Evolutionary conservation across 164 flowering plant species (phyloP).

Genomic region (Sextonia rubra): DNA sequence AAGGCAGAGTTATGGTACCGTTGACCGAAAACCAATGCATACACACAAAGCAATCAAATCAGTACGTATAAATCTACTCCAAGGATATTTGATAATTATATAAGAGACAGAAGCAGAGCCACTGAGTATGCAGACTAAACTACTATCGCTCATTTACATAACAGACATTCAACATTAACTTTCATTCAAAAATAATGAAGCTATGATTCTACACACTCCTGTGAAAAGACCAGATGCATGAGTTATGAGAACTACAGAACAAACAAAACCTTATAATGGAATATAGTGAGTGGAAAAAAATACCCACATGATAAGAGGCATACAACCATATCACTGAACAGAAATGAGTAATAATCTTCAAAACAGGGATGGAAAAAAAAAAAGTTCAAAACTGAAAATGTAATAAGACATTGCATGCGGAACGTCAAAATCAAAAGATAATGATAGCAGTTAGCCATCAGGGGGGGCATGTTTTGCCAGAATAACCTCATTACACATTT

Average conservation of each 20-base stretch:
- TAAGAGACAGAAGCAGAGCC: not conserved
- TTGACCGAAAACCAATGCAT: not conserved
- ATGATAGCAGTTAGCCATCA: too few relatives aligned
- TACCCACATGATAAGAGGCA: too few relatives aligned
- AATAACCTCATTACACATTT: too few relatives aligned
- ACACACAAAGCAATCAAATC: not conserved
- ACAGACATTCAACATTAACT: not conserved
- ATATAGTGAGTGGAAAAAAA: not conserved
- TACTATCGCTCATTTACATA: not conserved
- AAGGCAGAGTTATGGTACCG: not conserved
- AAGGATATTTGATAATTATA: not conserved
- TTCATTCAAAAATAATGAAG: not conserved
- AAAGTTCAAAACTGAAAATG: too few relatives aligned
- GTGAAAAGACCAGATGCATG: not conserved
- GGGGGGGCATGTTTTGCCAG: too few relatives aligned
- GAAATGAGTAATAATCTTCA: too few relatives aligned
- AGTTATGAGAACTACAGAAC: not conserved
- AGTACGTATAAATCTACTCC: not conserved
- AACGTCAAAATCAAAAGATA: too few relatives aligned
- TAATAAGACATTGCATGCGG: too few relatives aligned
- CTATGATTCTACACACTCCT: not conserved
- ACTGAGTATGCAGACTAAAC: not conserved
- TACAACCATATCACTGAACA: too few relatives aligned
- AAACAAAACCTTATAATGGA: not conserved
- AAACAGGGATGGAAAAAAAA: too few relatives aligned